phyloP scores from a whole-genome alignment of 495 filamentous ascomycete genomes.

The Cercophora samala region DNA sequence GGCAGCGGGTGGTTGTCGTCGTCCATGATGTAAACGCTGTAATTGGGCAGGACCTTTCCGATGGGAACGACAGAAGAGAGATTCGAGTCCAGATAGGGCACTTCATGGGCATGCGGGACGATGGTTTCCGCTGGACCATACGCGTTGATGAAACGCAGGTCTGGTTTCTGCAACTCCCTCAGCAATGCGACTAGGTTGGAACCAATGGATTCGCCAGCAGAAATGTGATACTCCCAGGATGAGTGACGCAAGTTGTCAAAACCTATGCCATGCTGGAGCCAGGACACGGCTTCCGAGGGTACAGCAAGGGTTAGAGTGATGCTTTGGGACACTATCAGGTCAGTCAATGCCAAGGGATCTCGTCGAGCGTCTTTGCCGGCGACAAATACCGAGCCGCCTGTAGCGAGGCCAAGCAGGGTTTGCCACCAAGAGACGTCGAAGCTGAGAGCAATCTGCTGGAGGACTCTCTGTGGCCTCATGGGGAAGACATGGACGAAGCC shows the following conservation, averaged over 20 bases:
- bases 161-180: conserved; percentile 13
- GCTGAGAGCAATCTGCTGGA: conserved; percentile 20
- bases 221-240: conserved; percentile 43
- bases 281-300: conserved; percentile 26
- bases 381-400: conserved; percentile 13
- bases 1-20: conserved; percentile 36
- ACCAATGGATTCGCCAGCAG: conserved; percentile 33
- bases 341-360: conserved; percentile 17
- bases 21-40: conserved; percentile 44
- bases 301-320: conserved; percentile 27
- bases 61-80: conserved; percentile 20
- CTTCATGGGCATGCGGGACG: conserved; percentile 11
- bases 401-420: conserved; percentile 13
- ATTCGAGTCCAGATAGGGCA: conserved; percentile 3
- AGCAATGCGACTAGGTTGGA: conserved; percentile 33
- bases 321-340: conserved; percentile 15
- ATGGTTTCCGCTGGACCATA: conserved; percentile 29
- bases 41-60: conserved; percentile 41
- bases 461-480: conserved; percentile 15
- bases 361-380: conserved; percentile 20
- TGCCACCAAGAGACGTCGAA: conserved; percentile 22
- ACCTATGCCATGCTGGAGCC: conserved; percentile 25
- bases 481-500: conserved; percentile 15
- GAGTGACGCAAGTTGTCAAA: conserved; percentile 36
- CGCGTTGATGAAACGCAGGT: conserved; percentile 19